Conservation (phyloP, 495 filamentous ascomycete genomes). For the Talaromyces trachyspermus region DNA sequence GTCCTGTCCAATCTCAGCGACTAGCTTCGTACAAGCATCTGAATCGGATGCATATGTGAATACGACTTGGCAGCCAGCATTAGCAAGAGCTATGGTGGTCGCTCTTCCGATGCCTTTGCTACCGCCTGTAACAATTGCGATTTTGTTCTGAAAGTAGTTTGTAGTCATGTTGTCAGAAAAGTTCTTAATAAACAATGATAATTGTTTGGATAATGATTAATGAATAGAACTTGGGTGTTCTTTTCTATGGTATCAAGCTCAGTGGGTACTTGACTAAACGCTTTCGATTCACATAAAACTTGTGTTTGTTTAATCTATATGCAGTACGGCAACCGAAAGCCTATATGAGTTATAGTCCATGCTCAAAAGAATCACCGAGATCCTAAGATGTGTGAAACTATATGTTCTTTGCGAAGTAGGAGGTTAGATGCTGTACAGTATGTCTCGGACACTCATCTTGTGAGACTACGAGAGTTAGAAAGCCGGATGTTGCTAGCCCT, state of each 20-base stretch:
- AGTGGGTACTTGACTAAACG: neutral
- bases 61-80: slow-evolving; percentile 52
- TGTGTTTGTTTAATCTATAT: neutral
- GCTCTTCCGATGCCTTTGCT: slow-evolving; percentile 62
- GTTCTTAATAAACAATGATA: neutral
- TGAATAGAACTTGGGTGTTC: neutral
- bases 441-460: neutral
- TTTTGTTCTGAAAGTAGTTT: slow-evolving; percentile 32
- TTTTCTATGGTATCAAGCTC: neutral
- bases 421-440: neutral
- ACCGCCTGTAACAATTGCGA: slow-evolving; percentile 57
- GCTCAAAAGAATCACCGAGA: neutral
- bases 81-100: slow-evolving; percentile 44
- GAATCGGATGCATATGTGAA: slow-evolving; percentile 53
- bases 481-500: neutral
- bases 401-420: neutral
- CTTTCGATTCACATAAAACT: neutral
- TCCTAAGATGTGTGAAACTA: neutral
- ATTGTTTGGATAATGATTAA: slow-evolving; percentile 2
- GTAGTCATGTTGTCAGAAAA: neutral
- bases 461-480: neutral
- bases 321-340: neutral
- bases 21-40: slow-evolving; percentile 44
- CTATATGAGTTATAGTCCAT: neutral
- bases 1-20: slow-evolving; percentile 44